Evolutionary conservation across 352 stramenopile species (phyloP), one percentile per base, ranked within the genome.

Genomic region (Phytophthora kernoviae): DNA sequence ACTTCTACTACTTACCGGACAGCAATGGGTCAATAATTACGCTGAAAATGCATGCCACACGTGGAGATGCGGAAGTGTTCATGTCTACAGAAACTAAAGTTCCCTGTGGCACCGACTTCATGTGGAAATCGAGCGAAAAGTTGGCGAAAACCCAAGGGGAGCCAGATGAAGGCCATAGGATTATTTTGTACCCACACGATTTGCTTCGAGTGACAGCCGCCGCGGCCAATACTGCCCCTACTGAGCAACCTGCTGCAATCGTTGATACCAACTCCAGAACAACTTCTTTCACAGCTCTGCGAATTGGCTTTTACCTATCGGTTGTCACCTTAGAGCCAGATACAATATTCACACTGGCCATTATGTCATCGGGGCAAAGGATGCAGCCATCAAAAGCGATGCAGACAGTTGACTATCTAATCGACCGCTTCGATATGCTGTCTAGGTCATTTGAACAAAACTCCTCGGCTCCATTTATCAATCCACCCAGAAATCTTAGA

Each of bases 361-460:
- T 87, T 2, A 91, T 93, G 79, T 66, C 75, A 0, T 88, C 81
- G 0, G 81, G 83, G 0, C 81, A 91, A 62, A 88, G 84, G 30
- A 70, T 73, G 32, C 70, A 81, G 36, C 62, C 76, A 0, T 89
- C 79, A 1, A 68, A 53, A 20, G 81, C 83, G 14, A 85, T 93
- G 17, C 61, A 77, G 24, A 83, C 79, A 14, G 81, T 93, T 2
- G 77, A 91, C 48, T 72, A 66, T 22, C 71, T 93, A 34, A 93
- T 93, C 27, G 67, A 79, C 17, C 75, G 77, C 50, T 93, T 92
- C 53, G 87, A 88, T 34, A 63, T 77, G 27, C 59, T 92, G 2
- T 67, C 73, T 1, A 75, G 75, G 43, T 81, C 73, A 4, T 79
- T 80, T 50, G 5, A 58, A 21, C 54, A 26, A 39, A 24, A 70